Percentiles rank a stretch among this genome's conserved stretches.
These are phyloP conservation scores for Daldinia vernicosa DNA, from an alignment of 495 filamentous ascomycete species.

Conservation along the genomic window DNA sequence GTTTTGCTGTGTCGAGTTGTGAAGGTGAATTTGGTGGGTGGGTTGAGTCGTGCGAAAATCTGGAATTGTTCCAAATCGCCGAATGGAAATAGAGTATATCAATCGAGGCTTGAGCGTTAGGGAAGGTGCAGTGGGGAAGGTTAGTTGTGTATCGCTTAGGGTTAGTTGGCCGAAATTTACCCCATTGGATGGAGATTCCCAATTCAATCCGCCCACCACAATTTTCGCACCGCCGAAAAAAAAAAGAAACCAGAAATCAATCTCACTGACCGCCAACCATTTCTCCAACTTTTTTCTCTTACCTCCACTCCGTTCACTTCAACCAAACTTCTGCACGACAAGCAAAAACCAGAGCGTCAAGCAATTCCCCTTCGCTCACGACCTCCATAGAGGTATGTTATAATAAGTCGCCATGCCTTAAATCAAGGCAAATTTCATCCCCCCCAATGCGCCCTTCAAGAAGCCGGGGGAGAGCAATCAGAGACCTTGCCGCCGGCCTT, in stretches of 20 bases:
- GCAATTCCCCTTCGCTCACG: conserved; percentile 30
- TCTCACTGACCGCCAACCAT: conserved; percentile 7
- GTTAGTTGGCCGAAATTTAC: conserved; percentile 43
- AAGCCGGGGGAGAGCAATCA: conserved; percentile 63
- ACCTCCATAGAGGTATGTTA: conserved; percentile 54
- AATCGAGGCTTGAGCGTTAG: conserved; percentile 40
- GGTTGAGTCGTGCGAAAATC: conserved; percentile 40
- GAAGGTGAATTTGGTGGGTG: conserved; percentile 33
- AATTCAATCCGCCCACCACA: conserved; percentile 28
- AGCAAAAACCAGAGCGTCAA: conserved; percentile 27
- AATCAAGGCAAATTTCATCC: conserved; percentile 41
- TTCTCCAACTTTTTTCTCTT: conserved; percentile 18
- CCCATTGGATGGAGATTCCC: conserved; percentile 38
- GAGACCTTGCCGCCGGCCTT: conserved; percentile 31
- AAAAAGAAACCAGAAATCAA: conserved; percentile 7
- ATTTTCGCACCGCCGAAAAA: conserved; percentile 27
- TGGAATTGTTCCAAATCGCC: conserved; percentile 37
- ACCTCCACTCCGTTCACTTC: conserved; percentile 15
- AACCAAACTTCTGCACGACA: conserved; percentile 24
- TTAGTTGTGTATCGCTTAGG: conserved; percentile 47
- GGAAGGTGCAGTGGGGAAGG: conserved; percentile 31
- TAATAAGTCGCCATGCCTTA: conserved; percentile 41
- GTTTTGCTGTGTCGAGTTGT: conserved; percentile 25
- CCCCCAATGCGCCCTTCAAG: conserved; percentile 53
- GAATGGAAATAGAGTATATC: conserved; percentile 28